Percentiles rank a stretch among this genome's conserved stretches.
These are phyloP conservation scores for Austroboletus festivus DNA, from an alignment of 768 basidiomycete genomes.

Conservation along the genomic window DNA sequence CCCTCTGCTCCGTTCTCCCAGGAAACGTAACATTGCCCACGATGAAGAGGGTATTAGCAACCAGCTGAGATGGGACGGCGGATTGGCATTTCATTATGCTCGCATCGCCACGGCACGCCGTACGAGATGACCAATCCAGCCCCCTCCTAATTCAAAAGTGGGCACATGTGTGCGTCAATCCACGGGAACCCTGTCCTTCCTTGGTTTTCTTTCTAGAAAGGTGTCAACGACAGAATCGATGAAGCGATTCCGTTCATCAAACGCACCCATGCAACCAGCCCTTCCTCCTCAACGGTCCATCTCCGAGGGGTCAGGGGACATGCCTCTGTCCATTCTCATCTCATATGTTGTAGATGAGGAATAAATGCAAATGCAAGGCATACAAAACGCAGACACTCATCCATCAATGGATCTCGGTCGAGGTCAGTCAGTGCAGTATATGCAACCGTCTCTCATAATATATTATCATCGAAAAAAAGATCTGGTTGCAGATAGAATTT, in stretches of 20 bases:
- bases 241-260: constrained; percentile 9
- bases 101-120: constrained; percentile 29
- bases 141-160: constrained; percentile 3
- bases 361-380: neutral
- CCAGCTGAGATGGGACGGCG: constrained; percentile 28
- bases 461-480: constrained; percentile 1
- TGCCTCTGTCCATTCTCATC: too few relatives aligned
- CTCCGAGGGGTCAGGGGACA: constrained; percentile 16
- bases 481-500: constrained; percentile 14
- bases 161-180: constrained; percentile 23
- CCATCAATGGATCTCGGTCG: constrained; percentile 8
- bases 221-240: neutral
- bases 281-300: constrained; percentile 13
- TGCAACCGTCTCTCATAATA: too few relatives aligned
- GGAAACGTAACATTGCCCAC: constrained; percentile 27
- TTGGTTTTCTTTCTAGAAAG: neutral
- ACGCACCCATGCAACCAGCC: constrained; percentile 6
- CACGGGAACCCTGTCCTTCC: constrained; percentile 12
- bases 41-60: constrained; percentile 21
- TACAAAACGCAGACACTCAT: constrained; percentile 4
- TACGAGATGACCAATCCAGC: constrained; percentile 17
- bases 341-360: neutral
- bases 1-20: constrained; percentile 21
- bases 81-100: constrained; percentile 27
- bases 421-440: neutral